These are phyloP conservation scores for Ophiostoma piceae DNA, from an alignment of 2,329 filamentous ascomycete species.

Conservation along the genomic window DNA sequence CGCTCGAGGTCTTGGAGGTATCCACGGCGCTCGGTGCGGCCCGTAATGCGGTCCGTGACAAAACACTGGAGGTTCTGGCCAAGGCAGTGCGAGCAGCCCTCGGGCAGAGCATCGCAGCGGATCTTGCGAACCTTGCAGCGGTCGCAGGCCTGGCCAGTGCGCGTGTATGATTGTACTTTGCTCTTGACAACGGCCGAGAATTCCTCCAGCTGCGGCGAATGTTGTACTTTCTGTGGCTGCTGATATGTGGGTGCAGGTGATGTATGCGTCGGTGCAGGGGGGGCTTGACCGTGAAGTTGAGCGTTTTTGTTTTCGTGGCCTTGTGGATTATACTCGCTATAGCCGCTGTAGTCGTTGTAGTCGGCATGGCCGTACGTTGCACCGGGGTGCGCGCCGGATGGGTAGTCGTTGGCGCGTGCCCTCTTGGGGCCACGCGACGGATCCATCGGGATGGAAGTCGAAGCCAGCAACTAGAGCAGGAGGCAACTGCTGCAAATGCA, in stretches of 20 bases:
- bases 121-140: slow-evolving; percentile 89
- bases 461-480: neutral
- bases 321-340: neutral
- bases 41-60: slow-evolving; percentile 82
- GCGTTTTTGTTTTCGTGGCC: neutral
- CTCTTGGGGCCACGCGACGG: slow-evolving; percentile 20
- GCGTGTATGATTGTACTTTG: slow-evolving; percentile 50
- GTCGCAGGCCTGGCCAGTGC: slow-evolving; percentile 82
- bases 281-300: neutral
- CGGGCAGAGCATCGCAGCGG: slow-evolving; percentile 72
- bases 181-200: slow-evolving; percentile 54
- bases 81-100: slow-evolving; percentile 76
- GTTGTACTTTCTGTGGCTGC: slow-evolving; percentile 30
- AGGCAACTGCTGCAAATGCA: neutral
- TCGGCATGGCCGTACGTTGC: neutral
- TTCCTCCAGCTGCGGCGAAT: slow-evolving; percentile 35
- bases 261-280: neutral
- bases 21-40: slow-evolving; percentile 70
- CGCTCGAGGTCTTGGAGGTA: slow-evolving; percentile 72
- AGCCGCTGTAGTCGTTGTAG: neutral
- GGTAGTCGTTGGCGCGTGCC: slow-evolving; percentile 15
- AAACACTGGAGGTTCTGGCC: slow-evolving; percentile 72
- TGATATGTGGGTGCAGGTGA: slow-evolving; percentile 22
- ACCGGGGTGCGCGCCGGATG: neutral
- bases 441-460: slow-evolving; percentile 12